Base-by-base conservation (phyloP, 441 rosid genomes). In the Corymbia calophylla region DNA sequence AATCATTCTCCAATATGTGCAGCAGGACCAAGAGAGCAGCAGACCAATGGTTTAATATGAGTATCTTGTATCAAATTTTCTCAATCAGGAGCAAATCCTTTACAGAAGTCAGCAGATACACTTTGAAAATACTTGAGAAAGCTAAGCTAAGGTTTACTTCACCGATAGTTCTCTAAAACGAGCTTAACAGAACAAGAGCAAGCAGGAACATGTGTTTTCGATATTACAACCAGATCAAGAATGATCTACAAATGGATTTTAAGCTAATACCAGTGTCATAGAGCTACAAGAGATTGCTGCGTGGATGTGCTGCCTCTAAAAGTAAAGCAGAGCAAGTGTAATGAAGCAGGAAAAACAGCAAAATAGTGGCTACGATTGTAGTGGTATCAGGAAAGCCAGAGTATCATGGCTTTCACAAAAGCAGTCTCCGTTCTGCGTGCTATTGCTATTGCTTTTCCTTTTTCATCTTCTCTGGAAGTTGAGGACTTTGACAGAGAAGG, bases 381-480 rank as follows among this genome's bases (percentile, higher is more conserved):
- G 44, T 21, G 15, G 84, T 44, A 23, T 77, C n/a, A 25, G 25
- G 84, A 77, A 39, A 39, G n/a, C 51, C 84, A 77, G 51, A 77
- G 84, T 12, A 44, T 39, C 49, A 21, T 23, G 84, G 9, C 84
- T 77, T 77, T 77, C 84, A 73, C 16, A 14, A 73, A 39, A 73
- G 9, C 12, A 21, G 29, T 73, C 2, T 39, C 49, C 49, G 7
- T 39, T 77, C 15, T 39, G 84, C 18, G 0, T 12, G 68, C 1
- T 18, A 23, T 32, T 12, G 68, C 1, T 18, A 23, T 32, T 55
- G 44, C 60, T 60, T 47, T 58, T 86, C 68, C n/a, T 49, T 44
- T 55, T 56, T 92, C 93, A 97, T 94, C 99, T 93, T 93, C 89
- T 94, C 91, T 98, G 98, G 96, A 98, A 98, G 93, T 98, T 95